Conservation (phyloP, 73 alveolate species). For the Loxodes magnus region DNA sequence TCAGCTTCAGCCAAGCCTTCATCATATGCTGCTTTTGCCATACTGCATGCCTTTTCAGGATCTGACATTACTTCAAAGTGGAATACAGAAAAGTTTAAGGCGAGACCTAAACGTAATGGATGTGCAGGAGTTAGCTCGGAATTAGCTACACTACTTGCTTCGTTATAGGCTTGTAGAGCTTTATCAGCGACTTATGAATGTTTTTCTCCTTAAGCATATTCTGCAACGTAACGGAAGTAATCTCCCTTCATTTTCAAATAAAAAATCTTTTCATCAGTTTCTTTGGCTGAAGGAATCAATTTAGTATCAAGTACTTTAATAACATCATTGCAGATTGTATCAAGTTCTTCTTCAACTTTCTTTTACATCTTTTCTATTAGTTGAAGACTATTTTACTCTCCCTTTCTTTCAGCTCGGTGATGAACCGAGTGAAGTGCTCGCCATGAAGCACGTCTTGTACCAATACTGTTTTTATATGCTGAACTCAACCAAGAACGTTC, state of each 20-base stretch:
- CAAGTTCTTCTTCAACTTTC: constrained; percentile 7
- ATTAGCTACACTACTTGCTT: constrained; percentile 20
- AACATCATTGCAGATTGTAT: not conserved
- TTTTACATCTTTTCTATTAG: not conserved
- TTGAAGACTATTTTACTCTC: not conserved
- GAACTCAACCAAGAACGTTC: constrained; percentile 24
- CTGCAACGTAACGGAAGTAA: constrained; percentile 40
- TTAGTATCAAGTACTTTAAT: not conserved
- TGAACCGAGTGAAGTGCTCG: constrained; percentile 20
- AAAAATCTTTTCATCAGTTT: constrained; percentile 21
- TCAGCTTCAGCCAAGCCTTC: constrained; percentile 6
- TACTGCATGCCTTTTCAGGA: constrained; percentile 57
- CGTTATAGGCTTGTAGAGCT: constrained; percentile 44
- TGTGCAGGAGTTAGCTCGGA: constrained; percentile 49
- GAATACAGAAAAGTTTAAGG: constrained; percentile 67
- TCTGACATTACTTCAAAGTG: constrained; percentile 70
- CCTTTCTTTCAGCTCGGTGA: not conserved
- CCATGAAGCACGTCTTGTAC: constrained; percentile 44
- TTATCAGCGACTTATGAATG: constrained; percentile 10
- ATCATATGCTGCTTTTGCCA: constrained; percentile 45
- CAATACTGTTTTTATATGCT: constrained; percentile 54
- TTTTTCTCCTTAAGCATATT: constrained; percentile 15
- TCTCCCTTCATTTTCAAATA: constrained; percentile 45
- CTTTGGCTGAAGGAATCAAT: not conserved
- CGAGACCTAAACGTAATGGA: constrained; percentile 51